Percentiles rank a stretch among this genome's conserved stretches.
Conservation (phyloP, 805 yeast species). For the Hanseniaspora meyeri region DNA sequence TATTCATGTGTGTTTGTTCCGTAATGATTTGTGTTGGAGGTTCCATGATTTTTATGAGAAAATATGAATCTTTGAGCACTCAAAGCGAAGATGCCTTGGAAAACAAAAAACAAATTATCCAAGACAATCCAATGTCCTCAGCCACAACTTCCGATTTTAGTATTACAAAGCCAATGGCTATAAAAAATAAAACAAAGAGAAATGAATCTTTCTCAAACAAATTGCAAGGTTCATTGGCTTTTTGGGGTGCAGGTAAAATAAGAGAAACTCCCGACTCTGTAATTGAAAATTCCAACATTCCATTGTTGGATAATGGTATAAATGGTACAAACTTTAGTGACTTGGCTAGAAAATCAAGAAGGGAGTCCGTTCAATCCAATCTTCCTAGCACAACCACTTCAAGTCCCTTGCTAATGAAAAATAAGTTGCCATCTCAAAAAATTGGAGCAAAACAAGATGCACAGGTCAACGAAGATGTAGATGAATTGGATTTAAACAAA, state of each 20-base stretch:
- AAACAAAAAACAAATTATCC: not conserved
- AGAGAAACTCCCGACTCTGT: constrained; percentile 13
- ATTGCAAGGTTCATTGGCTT: constrained; percentile 21
- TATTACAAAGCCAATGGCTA: constrained; percentile 17
- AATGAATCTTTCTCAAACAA: constrained; percentile 22
- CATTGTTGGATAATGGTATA: not conserved
- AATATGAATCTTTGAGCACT: not conserved
- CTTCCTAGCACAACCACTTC: not conserved
- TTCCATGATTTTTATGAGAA: constrained; percentile 1
- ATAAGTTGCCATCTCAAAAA: not conserved
- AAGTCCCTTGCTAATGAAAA: not conserved
- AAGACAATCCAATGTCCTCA: not conserved
- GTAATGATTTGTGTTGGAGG: constrained; percentile 26
- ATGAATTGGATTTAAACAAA: not conserved
- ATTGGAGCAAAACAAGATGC: not conserved
- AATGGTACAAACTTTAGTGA: not conserved
- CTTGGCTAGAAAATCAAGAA: not conserved
- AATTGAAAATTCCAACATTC: not conserved
- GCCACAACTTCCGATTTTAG: not conserved
- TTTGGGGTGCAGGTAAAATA: constrained; percentile 23
- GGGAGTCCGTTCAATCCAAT: not conserved
- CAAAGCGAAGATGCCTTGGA: not conserved
- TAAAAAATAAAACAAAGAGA: constrained; percentile 14
- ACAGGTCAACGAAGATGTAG: not conserved
- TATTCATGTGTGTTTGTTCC: constrained; percentile 42